Evolutionary conservation across 2,329 filamentous ascomycete species (phyloP), one percentile per base, ranked within the genome.

Genomic region (Xylaria sp.): DNA sequence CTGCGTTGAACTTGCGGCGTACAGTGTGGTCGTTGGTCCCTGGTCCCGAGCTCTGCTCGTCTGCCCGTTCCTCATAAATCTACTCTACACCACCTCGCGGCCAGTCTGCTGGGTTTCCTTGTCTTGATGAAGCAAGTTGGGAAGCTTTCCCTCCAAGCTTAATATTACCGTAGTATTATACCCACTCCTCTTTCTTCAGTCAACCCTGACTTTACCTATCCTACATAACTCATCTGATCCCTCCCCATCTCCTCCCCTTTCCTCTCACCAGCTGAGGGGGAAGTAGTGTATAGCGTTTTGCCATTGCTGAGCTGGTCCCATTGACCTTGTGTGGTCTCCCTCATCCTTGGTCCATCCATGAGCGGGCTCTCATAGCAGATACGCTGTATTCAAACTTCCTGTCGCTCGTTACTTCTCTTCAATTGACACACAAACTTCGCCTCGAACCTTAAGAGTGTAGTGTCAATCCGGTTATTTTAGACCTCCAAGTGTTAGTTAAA

Each of bases 351-450:
- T 62, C 59, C 20, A 25, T 56, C 37, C n/a, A 71, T 71, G 70
- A 71, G 70, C 70, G 51, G 57, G 67, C 34, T 66, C 67, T 62
- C 34, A 56, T 70, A 71, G 57, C 55, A 69, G 50, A 48, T 52
- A 56, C 51, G 20, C 48, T 55, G 51, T 66, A 59, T 58, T 61
- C 63, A 65, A 62, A 56, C 55, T 63, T 68, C 48, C 64, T 61
- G 70, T 72, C 70, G 58, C 62, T 72, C 70, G 70, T 72, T 72
- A 70, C 41, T 10, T 48, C 48, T 59, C 52, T 41, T 59, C 50
- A 32, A 44, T 55, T 15, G 46, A 20, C 50, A 28, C 2, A 28
- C 28, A 28, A 44, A 32, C n/a, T 28, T n/a, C 18, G 28, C 55
- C 51, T 68, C 28, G 28, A 51, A 41, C 41, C 57, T 37, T 13